Evolutionary conservation across 2,329 filamentous ascomycete species (phyloP).

Genomic region (Tolypocladium pustulatum): DNA sequence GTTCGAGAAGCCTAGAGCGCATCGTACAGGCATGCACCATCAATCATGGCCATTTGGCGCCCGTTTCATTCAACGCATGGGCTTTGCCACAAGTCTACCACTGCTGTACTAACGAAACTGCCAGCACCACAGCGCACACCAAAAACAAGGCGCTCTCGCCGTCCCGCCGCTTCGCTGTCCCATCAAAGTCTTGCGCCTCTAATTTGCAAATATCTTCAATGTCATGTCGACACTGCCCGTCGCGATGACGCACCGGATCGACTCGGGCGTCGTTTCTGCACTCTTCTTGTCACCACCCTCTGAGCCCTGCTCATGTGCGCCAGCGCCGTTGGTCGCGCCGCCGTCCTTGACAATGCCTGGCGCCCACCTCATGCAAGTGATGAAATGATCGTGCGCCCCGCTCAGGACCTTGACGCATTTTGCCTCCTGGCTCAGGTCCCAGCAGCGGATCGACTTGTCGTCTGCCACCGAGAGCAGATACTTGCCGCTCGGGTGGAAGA

Average conservation of each 20-base stretch:
- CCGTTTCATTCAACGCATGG: not conserved
- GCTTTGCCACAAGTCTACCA: not conserved
- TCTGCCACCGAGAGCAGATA: slow-evolving; percentile 79
- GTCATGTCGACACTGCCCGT: slow-evolving; percentile 78
- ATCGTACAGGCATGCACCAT: not conserved
- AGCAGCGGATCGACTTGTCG: slow-evolving; percentile 87
- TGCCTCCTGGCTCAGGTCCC: slow-evolving; percentile 84
- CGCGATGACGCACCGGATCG: slow-evolving; percentile 76
- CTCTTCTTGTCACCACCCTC: slow-evolving; percentile 34
- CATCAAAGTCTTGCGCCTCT: slow-evolving; percentile 1
- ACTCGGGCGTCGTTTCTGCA: slow-evolving; percentile 36
- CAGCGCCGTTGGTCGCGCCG: slow-evolving; percentile 4
- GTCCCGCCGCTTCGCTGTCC: not conserved
- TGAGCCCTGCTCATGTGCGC: slow-evolving; percentile 4
- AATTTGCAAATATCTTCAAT: slow-evolving; percentile 65
- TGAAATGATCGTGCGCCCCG: slow-evolving; percentile 73
- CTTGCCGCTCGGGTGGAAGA: slow-evolving; percentile 87
- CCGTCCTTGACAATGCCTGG: slow-evolving; percentile 33
- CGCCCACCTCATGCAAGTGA: slow-evolving; percentile 81
- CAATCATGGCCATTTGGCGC: not conserved
- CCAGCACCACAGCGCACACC: not conserved
- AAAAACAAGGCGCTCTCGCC: not conserved
- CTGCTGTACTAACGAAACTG: not conserved
- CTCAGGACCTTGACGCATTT: slow-evolving; percentile 76
- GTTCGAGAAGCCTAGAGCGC: not conserved